Evolutionary conservation across 257 asterid genomes (phyloP).

Genomic region (Handroanthus guayacan): DNA sequence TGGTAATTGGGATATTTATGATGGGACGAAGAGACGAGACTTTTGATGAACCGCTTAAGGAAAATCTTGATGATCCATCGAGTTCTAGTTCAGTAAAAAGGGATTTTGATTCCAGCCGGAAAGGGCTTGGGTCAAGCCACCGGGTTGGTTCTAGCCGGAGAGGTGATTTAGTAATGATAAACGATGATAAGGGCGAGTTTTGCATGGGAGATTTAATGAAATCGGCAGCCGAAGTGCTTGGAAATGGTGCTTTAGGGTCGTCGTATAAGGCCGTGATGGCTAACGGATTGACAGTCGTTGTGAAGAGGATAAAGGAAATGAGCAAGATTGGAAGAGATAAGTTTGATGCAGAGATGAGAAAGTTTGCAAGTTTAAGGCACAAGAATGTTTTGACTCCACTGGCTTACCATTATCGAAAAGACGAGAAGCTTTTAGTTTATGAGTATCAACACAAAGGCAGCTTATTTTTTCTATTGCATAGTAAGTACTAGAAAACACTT

Average conservation of each 20-base stretch:
- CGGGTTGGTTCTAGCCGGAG: constrained; percentile 28
- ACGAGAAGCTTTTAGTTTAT: constrained; percentile 78
- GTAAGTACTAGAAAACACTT: constrained; percentile 40
- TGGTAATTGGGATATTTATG: constrained; percentile 42
- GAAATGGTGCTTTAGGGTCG: constrained; percentile 64
- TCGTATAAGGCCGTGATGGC: constrained; percentile 75
- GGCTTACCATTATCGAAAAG: constrained; percentile 77
- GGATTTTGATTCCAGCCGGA: constrained; percentile 29
- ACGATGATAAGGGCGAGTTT: constrained; percentile 66
- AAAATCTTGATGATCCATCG: constrained; percentile 3
- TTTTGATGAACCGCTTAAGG: constrained; percentile 24
- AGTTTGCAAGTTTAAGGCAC: constrained; percentile 67
- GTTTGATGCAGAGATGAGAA: constrained; percentile 66
- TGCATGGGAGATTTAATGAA: constrained; percentile 77
- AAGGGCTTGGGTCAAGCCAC: constrained; percentile 36
- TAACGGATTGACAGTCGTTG: constrained; percentile 66
- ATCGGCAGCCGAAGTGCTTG: constrained; percentile 82
- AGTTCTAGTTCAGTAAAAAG: constrained; percentile 35
- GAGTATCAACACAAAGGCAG: constrained; percentile 72
- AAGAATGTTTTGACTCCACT: constrained; percentile 65
- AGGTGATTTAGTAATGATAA: constrained; percentile 62
- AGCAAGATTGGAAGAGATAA: constrained; percentile 57
- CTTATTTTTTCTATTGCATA: constrained; percentile 61
- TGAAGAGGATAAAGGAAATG: constrained; percentile 74
- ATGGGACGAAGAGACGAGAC: constrained; percentile 44